Evolutionary conservation across 2,329 filamentous ascomycete species (phyloP).

Genomic region (Exophiala sp.): DNA sequence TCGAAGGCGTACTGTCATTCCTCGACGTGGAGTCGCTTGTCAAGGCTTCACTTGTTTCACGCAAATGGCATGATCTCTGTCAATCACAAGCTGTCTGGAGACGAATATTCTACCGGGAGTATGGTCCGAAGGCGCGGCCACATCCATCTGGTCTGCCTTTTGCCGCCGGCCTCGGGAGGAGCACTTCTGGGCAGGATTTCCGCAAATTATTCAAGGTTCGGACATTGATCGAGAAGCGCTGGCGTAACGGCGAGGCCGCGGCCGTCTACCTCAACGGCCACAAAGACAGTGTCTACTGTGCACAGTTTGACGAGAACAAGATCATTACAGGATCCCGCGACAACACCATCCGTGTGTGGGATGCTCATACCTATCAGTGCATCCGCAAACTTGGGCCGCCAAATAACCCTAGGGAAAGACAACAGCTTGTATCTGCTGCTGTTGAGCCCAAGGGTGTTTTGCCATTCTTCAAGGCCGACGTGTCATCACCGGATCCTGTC

Average conservation of each 20-base stretch:
- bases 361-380: conserved; percentile 84
- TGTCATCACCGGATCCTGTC: conserved; percentile 43
- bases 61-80: conserved; percentile 54
- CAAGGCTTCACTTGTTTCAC: conserved; percentile 55
- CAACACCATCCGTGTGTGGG: conserved; percentile 93
- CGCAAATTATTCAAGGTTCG: conserved; percentile 78
- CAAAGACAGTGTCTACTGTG: conserved; percentile 92
- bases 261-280: conserved; percentile 91
- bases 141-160: conserved; percentile 10
- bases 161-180: conserved; percentile 52
- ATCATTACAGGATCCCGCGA: conserved; percentile 96
- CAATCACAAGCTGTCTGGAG: conserved; percentile 60
- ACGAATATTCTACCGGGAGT: conserved; percentile 57
- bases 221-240: conserved; percentile 70
- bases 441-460: conserved; percentile 36
- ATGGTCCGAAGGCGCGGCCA: conserved; percentile 34
- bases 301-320: conserved; percentile 98
- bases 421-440: conserved; percentile 52
- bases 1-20: conserved; percentile 57
- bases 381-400: conserved; percentile 79
- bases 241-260: conserved; percentile 73
- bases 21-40: conserved; percentile 57
- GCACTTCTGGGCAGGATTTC: conserved; percentile 69
- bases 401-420: conserved; percentile 54
- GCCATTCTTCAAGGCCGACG: conserved; percentile 49